phyloP scores from a whole-genome alignment of 495 filamentous ascomycete genomes.

The Penicillium canariense region DNA sequence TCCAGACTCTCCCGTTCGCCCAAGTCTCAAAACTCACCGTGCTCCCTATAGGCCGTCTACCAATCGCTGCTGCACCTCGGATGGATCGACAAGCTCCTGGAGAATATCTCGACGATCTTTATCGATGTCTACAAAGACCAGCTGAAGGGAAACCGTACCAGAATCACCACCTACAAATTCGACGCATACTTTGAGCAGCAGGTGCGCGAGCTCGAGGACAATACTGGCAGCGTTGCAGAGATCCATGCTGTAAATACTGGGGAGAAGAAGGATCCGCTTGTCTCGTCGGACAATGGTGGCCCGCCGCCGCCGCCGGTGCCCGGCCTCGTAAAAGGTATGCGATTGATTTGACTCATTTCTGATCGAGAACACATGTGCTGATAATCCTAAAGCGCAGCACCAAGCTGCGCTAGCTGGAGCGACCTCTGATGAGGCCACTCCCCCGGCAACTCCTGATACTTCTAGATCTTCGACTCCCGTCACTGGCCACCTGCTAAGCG shows the following conservation, averaged over 20 bases:
- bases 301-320: constrained; percentile 57
- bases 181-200: constrained; percentile 94
- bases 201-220: constrained; percentile 75
- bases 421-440: constrained; percentile 55
- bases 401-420: constrained; percentile 46
- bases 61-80: constrained; percentile 90
- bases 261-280: constrained; percentile 44
- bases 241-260: constrained; percentile 27
- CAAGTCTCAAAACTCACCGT: constrained; percentile 21
- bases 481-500: constrained; percentile 63
- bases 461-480: constrained; percentile 79
- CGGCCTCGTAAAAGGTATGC: constrained; percentile 50
- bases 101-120: constrained; percentile 90
- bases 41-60: constrained; percentile 76
- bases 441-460: constrained; percentile 67
- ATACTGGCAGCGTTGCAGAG: constrained; percentile 38
- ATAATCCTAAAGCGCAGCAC: constrained; percentile 40
- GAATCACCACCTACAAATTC: constrained; percentile 72
- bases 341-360: constrained; percentile 15
- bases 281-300: constrained; percentile 48
- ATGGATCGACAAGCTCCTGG: constrained; percentile 95
- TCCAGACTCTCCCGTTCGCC: constrained; percentile 1
- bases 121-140: constrained; percentile 84
- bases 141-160: constrained; percentile 74
- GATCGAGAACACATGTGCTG: constrained; percentile 23